These are phyloP conservation scores for Sisymbrium altissimum DNA, from an alignment of 345 rosid genomes.

Conservation along the genomic window DNA sequence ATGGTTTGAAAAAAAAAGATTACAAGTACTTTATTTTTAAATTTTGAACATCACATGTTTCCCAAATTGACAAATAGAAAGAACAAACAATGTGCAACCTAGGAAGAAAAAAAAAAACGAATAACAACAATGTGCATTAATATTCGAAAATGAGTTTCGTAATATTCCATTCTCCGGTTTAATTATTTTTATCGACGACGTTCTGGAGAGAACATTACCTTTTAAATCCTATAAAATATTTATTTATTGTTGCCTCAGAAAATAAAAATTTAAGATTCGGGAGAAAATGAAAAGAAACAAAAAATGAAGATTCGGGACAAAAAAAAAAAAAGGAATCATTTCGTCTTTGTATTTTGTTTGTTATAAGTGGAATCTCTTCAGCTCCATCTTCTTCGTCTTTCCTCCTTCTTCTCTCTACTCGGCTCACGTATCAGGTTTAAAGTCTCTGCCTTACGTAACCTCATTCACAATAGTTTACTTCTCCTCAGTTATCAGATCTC, in stretches of 20 bases:
- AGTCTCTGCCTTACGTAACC: background rate
- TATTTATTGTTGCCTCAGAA: background rate
- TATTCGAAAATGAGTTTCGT: no score
- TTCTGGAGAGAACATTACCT: no score
- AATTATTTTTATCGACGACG: no score
- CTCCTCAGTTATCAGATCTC: slow-evolving; percentile 8
- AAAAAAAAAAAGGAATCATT: background rate
- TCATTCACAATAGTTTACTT: background rate
- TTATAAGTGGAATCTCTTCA: slow-evolving; percentile 9
- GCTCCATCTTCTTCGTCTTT: background rate
- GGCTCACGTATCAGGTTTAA: slow-evolving; percentile 15
- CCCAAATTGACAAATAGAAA: no score
- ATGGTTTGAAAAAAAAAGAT: no score
- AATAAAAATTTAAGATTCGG: background rate
- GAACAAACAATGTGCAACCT: no score
- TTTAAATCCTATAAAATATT: background rate
- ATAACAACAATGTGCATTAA: no score
- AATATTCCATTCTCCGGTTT: no score
- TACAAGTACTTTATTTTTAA: no score
- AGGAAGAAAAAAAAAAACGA: no score
- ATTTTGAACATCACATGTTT: no score
- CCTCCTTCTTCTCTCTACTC: background rate
- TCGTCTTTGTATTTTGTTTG: background rate
- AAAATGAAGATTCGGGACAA: background rate
- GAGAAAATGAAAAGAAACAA: background rate